Base-by-base conservation (phyloP, 768 basidiomycete genomes). In the Coprinopsis sp. region DNA sequence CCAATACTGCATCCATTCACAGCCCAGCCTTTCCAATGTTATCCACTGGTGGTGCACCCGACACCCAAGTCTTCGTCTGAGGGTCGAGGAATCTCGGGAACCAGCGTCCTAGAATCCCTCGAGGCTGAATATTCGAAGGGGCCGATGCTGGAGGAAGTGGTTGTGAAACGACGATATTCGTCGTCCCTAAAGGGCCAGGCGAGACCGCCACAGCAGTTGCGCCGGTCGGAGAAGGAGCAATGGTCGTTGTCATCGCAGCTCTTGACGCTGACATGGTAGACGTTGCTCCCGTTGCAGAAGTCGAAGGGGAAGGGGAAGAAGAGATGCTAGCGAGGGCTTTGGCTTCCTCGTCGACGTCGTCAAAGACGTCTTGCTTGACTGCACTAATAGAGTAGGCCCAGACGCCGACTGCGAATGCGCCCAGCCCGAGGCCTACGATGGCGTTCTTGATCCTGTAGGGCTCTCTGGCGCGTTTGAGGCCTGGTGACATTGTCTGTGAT, bases 361-460 rank as follows among this genome's bases (percentile, higher is more conserved):
- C 82, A 60, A 95, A 96, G 31, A 87, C 82, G 60, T 96, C 93
- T 59, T 97, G 93, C 59, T 87, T 91, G 46, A 97, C 93, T 23
- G 92, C 93, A 24, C 81, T 79, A 59, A 98, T 95, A 14, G 92
- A 93, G 67, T 97, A 98, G 3, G 82, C 74, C 80, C 91, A 98
- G 7, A 96, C 82, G 22, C 84, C 86, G 12, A 80, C 76, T 23
- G 80, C 84, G 60, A 96, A 94, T 0, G 76, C 74, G 22, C 80
- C 76, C 34, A 97, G 74, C 2, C 72, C 58, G 36, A 82, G 52
- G 6, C 94, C 95, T 1, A 87, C 89, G 38, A 95, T 29, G 14
- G 83, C 79, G 63, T 98, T 98, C 54, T 76, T 77, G 31, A 86
- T 31, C 25, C 81, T 78, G 67, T 87, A 98, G 11, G 90, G 94